Percentiles rank a stretch among this genome's conserved stretches.
Conservation (phyloP, 306 rosid species). For the Dryas drummondii region DNA sequence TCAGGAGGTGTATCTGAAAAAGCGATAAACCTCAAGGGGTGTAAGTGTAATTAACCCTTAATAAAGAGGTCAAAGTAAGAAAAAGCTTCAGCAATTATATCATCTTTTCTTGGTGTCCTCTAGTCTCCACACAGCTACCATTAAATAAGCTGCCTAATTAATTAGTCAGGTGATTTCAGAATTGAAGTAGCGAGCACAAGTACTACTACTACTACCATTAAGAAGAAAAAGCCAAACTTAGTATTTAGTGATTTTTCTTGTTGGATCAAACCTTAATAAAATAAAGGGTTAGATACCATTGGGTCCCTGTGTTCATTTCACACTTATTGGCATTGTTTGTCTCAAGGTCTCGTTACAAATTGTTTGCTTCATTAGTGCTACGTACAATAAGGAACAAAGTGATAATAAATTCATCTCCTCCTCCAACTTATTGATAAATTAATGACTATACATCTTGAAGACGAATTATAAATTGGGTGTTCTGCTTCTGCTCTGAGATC, state of each 20-base stretch:
- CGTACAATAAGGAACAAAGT: not conserved
- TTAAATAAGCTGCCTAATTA: conserved; percentile 23
- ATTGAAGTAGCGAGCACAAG: not conserved
- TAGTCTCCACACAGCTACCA: conserved; percentile 1
- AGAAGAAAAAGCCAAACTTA: conserved; percentile 10
- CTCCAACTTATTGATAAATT: not conserved
- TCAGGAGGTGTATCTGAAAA: too few relatives aligned
- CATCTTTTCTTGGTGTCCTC: not conserved
- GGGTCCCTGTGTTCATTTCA: conserved; percentile 9
- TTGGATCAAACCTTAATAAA: not conserved
- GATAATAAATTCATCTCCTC: not conserved
- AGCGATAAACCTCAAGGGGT: too few relatives aligned
- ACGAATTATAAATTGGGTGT: not conserved
- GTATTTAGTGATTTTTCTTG: not conserved
- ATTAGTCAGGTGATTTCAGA: conserved; percentile 1
- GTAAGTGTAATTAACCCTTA: too few relatives aligned
- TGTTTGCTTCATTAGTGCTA: not conserved
- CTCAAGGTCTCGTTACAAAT: not conserved
- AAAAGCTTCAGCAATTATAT: too few relatives aligned
- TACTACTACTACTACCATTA: too few relatives aligned
- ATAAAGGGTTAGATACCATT: not conserved
- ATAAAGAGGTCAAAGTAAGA: too few relatives aligned
- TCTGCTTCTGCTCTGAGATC: not conserved
- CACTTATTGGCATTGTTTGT: not conserved
- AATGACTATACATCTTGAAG: not conserved